Evolutionary conservation across 106 monocot species (phyloP).

Genomic region (Dioscorea dumetorum): DNA sequence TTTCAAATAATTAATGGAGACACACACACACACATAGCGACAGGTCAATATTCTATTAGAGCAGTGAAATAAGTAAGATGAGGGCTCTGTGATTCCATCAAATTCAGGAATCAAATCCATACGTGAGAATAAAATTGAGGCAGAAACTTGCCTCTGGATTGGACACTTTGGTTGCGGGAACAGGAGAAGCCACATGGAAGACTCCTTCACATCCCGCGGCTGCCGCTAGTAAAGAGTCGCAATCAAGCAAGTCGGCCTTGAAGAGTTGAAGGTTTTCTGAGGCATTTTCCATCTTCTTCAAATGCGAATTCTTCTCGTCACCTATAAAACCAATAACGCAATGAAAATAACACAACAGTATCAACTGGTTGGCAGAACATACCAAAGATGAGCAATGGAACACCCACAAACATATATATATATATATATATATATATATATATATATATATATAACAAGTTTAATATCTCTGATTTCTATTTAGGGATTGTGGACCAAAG

Average conservation of each 20-base stretch:
- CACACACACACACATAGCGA: too few relatives aligned
- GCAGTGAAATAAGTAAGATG: not conserved
- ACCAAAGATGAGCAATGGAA: not conserved
- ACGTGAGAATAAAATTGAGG: not conserved
- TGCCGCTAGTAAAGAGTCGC: constrained; percentile 4
- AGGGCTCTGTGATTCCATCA: not conserved
- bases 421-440: not conserved
- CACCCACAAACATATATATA: not conserved
- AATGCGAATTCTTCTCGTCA: constrained; percentile 34
- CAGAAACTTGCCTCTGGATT: constrained; percentile 24
- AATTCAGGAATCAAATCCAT: too few relatives aligned
- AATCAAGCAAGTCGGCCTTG: constrained; percentile 34
- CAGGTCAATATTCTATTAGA: not conserved
- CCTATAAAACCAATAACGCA: constrained; percentile 9
- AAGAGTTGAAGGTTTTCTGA: constrained; percentile 32
- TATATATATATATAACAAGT: not conserved
- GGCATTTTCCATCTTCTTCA: constrained; percentile 29
- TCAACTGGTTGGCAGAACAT: not conserved
- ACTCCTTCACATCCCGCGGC: constrained; percentile 39
- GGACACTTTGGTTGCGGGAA: constrained; percentile 10
- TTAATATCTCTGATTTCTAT: not conserved
- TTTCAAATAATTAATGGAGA: not conserved
- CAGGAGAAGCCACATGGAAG: constrained; percentile 42
- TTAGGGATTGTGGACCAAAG: too few relatives aligned
- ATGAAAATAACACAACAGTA: too few relatives aligned